Evolutionary conservation across 371 early-diverging fungal species (phyloP).

Genomic region (Rhizopus stolonifer): DNA sequence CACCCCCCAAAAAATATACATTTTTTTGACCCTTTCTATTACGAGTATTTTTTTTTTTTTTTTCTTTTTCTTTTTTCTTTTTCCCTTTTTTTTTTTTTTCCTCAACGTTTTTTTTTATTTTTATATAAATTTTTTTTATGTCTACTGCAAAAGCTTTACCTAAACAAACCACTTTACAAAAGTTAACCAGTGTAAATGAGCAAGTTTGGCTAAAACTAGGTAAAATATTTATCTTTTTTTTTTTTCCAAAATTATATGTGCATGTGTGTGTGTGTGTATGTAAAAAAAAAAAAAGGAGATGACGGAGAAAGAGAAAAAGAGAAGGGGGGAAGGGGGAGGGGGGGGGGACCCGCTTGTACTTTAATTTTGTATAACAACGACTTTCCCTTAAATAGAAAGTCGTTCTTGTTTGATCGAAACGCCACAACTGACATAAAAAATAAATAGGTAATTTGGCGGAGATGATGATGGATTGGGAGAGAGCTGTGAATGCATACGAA

Average conservation of each 20-base stretch:
- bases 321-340: neutral
- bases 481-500: conserved; percentile 83
- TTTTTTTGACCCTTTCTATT: neutral
- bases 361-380: conserved; percentile 3
- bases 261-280: conserved; percentile 32
- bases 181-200: neutral
- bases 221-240: conserved; percentile 7
- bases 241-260: conserved; percentile 18
- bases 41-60: conserved; percentile 4
- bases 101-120: conserved; percentile 5
- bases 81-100: conserved; percentile 9
- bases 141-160: neutral
- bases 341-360: conserved; percentile 3
- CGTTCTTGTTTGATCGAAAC: conserved; percentile 20
- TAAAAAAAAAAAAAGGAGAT: conserved; percentile 31
- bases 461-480: conserved; percentile 74
- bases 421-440: conserved; percentile 1
- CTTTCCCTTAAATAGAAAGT: conserved; percentile 8
- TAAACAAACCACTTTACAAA: neutral
- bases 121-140: conserved; percentile 22
- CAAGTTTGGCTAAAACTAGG: conserved; percentile 4
- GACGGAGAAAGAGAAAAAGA: conserved; percentile 43
- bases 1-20: neutral
- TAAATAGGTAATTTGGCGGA: conserved; percentile 68
- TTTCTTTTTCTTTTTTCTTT: conserved; percentile 3